Percentiles rank a stretch among this genome's conserved stretches.
Evolutionary conservation across 1,139 yeast genomes (phyloP).

Genomic region (Geotrichum reessii): DNA sequence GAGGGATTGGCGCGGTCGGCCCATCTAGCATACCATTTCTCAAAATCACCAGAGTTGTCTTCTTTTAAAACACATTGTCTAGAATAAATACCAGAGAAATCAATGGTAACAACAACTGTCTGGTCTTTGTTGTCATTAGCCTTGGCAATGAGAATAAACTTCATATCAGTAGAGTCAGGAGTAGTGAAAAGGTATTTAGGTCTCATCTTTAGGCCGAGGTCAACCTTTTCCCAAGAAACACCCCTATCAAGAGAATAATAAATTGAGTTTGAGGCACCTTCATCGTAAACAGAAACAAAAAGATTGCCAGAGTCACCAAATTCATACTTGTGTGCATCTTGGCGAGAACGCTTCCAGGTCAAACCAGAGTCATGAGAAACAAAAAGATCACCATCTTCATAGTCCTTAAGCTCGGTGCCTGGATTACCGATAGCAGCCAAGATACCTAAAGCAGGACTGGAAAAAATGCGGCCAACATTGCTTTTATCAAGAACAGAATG

Average conservation of each 20-base stretch:
- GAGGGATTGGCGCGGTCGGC: constrained; percentile 45
- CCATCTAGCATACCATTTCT: constrained; percentile 59
- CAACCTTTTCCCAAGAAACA: constrained; percentile 49
- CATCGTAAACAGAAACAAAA: constrained; percentile 54
- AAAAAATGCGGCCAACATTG: constrained; percentile 52
- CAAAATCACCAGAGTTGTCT: constrained; percentile 57
- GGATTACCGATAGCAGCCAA: constrained; percentile 45
- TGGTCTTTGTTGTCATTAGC: constrained; percentile 27
- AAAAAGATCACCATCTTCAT: constrained; percentile 39
- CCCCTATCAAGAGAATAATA: constrained; percentile 75
- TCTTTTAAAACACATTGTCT: constrained; percentile 34
- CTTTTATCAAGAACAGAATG: constrained; percentile 46
- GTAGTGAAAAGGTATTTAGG: constrained; percentile 53
- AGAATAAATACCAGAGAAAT: constrained; percentile 54
- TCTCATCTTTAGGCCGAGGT: constrained; percentile 45
- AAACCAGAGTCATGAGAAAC: constrained; percentile 75
- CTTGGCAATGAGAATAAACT: constrained; percentile 53
- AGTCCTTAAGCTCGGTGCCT: constrained; percentile 29
- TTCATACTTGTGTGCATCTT: constrained; percentile 51
- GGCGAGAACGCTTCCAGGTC: constrained; percentile 57
- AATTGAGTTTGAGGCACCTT: constrained; percentile 25
- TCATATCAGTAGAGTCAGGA: constrained; percentile 67
- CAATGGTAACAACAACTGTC: constrained; percentile 44
- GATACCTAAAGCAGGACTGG: constrained; percentile 71
- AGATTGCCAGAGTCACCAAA: constrained; percentile 82